Base-by-base conservation (phyloP, 352 stramenopile genomes). In the Aphanomyces stellatus region DNA sequence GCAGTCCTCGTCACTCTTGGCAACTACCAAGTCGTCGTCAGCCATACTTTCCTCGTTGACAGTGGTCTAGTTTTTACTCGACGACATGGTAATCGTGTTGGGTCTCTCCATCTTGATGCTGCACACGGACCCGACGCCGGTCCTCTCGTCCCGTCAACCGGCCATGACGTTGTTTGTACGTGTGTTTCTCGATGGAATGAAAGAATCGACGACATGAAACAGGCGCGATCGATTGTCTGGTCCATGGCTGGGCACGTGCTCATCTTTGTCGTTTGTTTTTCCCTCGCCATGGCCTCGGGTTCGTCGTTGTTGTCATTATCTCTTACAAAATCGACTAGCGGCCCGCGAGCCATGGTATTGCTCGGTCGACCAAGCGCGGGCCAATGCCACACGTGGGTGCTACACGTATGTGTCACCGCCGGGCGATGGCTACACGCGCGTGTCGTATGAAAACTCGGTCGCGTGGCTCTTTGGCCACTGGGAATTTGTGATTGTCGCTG, bases 391-490 rank as follows among this genome's bases (percentile, higher is more conserved):
- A 11, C 22, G 34, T 27, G 4, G 34, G 37, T 42, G 62, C 3
- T 62, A 79, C 34, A 60, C 51, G 27, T 71, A 37, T 2, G 51
- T 69, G 1, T 31, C 56, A 17, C 24, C 55, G 3, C 72, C 73
- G 43, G 81, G 74, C 61, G 49, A 60, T 8, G 61, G 81, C 42
- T 81, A 77, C 67, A 37, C 75, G 74, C 51, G 71, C 76, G 55
- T 73, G 77, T 78, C 72, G 22, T 76, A 77, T 60, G 80, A 87
- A 60, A 76, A 79, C 68, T 72, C 80, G 13, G 73, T 55, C n/a
- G 74, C 80, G 25, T 87, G 77, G 78, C 70, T 88, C 35, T 88
- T 82, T 57, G 74, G 74, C 8, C 80, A 87, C 60, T 35, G 86
- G 69, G 69, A 72, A 17, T 88, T 85, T 62, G 71, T 82, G 34